phyloP scores from a whole-genome alignment of 2,329 filamentous ascomycete species.

The Epichloe amarillans region DNA sequence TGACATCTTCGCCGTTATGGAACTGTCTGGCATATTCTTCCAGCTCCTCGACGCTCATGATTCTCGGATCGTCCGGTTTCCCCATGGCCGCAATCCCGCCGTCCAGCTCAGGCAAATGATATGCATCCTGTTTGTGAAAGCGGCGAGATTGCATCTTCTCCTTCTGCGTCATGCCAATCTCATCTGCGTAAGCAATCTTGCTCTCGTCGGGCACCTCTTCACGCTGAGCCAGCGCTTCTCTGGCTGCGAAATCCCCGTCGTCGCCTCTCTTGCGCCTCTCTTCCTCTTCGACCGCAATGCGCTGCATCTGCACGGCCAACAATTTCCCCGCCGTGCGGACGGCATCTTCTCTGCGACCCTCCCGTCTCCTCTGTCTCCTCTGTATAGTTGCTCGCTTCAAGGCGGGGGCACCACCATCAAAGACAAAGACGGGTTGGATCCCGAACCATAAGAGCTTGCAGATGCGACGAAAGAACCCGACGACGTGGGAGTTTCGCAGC shows the following conservation, averaged over 20 bases:
- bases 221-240: constrained; percentile 34
- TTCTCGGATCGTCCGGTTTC: constrained; percentile 77
- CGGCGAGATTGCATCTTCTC: constrained; percentile 62
- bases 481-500: constrained; percentile 85
- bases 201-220: constrained; percentile 54
- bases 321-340: constrained; percentile 81
- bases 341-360: constrained; percentile 87
- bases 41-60: constrained; percentile 91
- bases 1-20: constrained; percentile 80
- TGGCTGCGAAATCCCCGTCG: constrained; percentile 29
- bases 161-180: constrained; percentile 64
- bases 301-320: constrained; percentile 86
- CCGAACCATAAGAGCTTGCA: constrained; percentile 96
- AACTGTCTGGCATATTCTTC: constrained; percentile 92
- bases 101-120: constrained; percentile 81
- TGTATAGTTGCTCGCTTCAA: constrained; percentile 87
- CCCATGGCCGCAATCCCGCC: constrained; percentile 75
- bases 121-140: constrained; percentile 87
- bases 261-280: constrained; percentile 42
- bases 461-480: constrained; percentile 95
- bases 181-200: constrained; percentile 79
- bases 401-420: constrained; percentile 84
- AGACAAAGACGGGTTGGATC: constrained; percentile 93
- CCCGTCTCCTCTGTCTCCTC: constrained; percentile 62
- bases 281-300: constrained; percentile 73